Evolutionary conservation across 2,329 filamentous ascomycete genomes (phyloP).

Genomic region (Xylaria sp.): DNA sequence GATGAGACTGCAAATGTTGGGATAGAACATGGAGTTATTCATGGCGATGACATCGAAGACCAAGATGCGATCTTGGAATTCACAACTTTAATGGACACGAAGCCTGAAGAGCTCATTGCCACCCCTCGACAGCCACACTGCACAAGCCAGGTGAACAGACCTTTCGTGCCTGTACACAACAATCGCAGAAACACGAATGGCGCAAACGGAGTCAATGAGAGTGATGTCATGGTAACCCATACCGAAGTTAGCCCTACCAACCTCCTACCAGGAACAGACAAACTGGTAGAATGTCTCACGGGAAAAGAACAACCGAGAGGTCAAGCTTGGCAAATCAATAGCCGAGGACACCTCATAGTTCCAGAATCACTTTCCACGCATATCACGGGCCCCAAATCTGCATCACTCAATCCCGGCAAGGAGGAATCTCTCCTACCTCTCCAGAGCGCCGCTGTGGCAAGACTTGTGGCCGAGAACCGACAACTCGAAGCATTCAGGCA

Average conservation of each 20-base stretch:
- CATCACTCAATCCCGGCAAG: neutral
- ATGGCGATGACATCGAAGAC: neutral
- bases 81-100: neutral
- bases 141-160: neutral
- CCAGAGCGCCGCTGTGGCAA: neutral
- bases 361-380: neutral
- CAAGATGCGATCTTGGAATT: neutral
- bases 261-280: neutral
- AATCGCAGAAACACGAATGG: neutral
- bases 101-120: neutral
- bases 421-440: neutral
- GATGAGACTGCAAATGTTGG: neutral
- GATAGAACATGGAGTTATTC: neutral
- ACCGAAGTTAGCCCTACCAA: neutral
- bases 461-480: neutral
- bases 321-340: neutral
- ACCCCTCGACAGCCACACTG: neutral
- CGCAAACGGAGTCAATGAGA: neutral
- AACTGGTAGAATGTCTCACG: neutral
- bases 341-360: neutral
- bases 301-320: neutral
- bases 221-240: neutral
- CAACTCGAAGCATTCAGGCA: slow-evolving; percentile 14
- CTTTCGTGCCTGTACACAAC: neutral
- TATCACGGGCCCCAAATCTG: neutral